Conservation (phyloP, 306 rosid species). For the Quercus cerris region DNA sequence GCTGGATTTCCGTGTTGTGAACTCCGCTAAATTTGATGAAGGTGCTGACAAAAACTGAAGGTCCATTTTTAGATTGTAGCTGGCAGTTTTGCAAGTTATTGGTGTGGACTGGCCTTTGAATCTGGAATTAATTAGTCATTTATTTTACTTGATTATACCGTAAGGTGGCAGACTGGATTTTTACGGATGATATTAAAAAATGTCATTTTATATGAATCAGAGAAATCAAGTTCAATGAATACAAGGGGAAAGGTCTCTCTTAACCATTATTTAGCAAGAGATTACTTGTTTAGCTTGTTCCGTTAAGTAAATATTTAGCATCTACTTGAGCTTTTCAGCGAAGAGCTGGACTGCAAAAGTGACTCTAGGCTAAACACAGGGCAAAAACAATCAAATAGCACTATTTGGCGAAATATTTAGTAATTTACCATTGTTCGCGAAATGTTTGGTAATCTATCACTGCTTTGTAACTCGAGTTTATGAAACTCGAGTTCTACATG, state of each 20-base stretch:
- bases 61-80: not conserved
- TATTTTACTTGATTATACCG: not conserved
- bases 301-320: not conserved
- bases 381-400: too few species aligned
- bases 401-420: too few species aligned
- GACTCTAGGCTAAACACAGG: too few species aligned
- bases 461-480: too few species aligned
- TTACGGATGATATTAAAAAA: not conserved
- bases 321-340: not conserved
- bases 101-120: not conserved
- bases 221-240: not conserved
- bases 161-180: not conserved
- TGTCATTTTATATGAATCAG: not conserved
- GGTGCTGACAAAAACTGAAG: slow-evolving; percentile 82
- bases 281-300: not conserved
- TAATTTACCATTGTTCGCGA: too few species aligned
- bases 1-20: slow-evolving; percentile 73
- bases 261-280: not conserved
- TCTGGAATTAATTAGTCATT: not conserved
- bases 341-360: not conserved
- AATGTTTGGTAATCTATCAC: too few species aligned
- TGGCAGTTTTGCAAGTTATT: not conserved
- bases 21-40: slow-evolving; percentile 76
- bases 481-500: too few species aligned
- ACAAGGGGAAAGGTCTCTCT: not conserved